Percentiles rank a stretch among this genome's conserved stretches.
phyloP scores from a whole-genome alignment of 2,329 filamentous ascomycete species.

The Colletotrichum viniferum region DNA sequence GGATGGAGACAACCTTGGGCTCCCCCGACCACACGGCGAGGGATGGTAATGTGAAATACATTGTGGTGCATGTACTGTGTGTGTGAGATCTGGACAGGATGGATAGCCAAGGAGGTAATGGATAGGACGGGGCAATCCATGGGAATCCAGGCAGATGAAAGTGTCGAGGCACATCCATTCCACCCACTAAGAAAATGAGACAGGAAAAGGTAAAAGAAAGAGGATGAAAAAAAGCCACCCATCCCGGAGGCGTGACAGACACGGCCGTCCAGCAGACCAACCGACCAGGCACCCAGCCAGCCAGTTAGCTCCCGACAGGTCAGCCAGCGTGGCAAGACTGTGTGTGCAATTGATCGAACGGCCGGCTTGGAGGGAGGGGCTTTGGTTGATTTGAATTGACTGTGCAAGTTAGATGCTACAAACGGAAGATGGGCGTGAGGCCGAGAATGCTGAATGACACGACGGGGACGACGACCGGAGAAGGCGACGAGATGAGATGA shows the following conservation, averaged over 20 bases:
- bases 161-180: constrained; percentile 8
- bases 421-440: not conserved
- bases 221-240: not conserved
- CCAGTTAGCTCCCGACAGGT: not conserved
- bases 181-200: not conserved
- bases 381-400: not conserved
- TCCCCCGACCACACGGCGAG: not conserved
- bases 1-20: not conserved
- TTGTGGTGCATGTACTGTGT: not conserved
- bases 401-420: not conserved
- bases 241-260: not conserved
- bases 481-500: constrained; percentile 5
- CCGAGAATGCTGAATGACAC: not conserved
- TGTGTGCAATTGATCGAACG: not conserved
- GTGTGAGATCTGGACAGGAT: not conserved
- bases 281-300: not conserved
- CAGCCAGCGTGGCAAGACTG: not conserved
- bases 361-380: not conserved
- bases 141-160: constrained; percentile 13
- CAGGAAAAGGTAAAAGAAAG: not conserved
- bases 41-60: not conserved
- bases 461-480: not conserved
- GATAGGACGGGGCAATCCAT: not conserved
- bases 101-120: not conserved
- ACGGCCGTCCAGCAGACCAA: not conserved